Base-by-base conservation (phyloP, 805 yeast species). In the Lachancea waltii region DNA sequence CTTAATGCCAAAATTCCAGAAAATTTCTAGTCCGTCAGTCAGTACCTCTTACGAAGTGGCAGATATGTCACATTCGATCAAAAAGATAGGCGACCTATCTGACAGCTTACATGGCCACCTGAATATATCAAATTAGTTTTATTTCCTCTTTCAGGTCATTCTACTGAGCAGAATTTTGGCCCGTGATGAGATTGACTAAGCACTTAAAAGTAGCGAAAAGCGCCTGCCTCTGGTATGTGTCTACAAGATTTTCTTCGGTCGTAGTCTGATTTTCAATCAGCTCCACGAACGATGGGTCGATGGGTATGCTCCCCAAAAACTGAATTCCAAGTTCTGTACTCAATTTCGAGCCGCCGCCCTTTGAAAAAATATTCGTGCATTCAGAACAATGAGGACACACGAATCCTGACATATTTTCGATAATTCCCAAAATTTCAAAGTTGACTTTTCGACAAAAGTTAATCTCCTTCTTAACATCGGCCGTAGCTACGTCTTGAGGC, bases 341-440 rank as follows among this genome's bases (percentile, higher is more conserved):
- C 33, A 92, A 64, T 11, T 61, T 64, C 48, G 71, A 60, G 2
- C 99, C 99, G 19, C 99, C 99, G 7, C 97, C 98, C 36, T 82
- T 75, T 48, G 92, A 85, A 58, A 92, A 92, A 17, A 92, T 84
- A 57, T 89, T 80, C 3, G 97, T 87, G 56, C 90, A 81, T 55
- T 90, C 97, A 1, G 81, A 75, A 58, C 99, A 92, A 57, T 77
- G 77, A 0, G 98, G 98, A 57, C 99, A 92, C 3, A 87, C 78
- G 54, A 85, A 92, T 1, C 99, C 99, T 35, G 94, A 79, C 98
- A 92, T 90, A 54, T 92, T 92, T 58, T 92, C 99, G 7, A 92
- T 75, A 3, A 92, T 74, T 0, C 99, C 99, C 39, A 92, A 57
- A 1, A 90, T 73, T 18, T 72, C 68, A 50, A 92, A 77, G 39